Percentiles rank a stretch among this genome's conserved stretches.
These are phyloP conservation scores for Blastobotrys apis DNA, from an alignment of 1,139 yeast species.

Conservation along the genomic window DNA sequence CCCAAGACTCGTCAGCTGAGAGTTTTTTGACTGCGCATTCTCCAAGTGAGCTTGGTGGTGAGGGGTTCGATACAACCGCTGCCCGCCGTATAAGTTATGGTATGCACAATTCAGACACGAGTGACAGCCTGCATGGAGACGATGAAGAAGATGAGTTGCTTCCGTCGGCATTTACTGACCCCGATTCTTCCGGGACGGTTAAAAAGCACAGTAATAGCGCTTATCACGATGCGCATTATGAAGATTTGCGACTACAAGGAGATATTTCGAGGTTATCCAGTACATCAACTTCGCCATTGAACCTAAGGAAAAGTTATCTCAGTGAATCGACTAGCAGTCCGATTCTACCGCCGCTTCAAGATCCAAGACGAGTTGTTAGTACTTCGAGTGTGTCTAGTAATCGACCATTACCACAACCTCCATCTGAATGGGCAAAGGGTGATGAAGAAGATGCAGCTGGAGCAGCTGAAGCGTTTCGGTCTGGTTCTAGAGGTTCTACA, in stretches of 20 bases:
- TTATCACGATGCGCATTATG: too few species aligned
- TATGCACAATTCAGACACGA: neutral
- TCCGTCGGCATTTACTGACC: neutral
- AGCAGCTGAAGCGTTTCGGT: too few species aligned
- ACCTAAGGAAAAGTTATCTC: neutral
- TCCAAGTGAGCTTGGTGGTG: conserved; percentile 5
- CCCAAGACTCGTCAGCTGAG: conserved; percentile 22
- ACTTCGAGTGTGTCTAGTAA: neutral
- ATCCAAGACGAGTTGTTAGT: neutral
- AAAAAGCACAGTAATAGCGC: too few species aligned
- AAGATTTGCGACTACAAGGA: too few species aligned
- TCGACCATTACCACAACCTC: conserved; percentile 4
- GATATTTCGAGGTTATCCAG: neutral
- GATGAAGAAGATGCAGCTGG: neutral
- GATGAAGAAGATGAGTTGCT: neutral
- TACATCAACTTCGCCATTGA: conserved; percentile 3
- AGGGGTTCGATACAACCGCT: neutral
- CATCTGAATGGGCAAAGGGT: neutral
- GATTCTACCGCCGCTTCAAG: conserved; percentile 1
- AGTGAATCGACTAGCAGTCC: neutral
- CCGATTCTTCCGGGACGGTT: too few species aligned
- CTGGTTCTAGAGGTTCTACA: too few species aligned
- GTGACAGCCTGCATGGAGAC: neutral
- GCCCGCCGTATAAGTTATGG: too few species aligned
- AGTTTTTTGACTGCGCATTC: conserved; percentile 22